These are phyloP conservation scores for Phytophthora gonapodyides DNA, from an alignment of 352 stramenopile genomes.

Conservation along the genomic window DNA sequence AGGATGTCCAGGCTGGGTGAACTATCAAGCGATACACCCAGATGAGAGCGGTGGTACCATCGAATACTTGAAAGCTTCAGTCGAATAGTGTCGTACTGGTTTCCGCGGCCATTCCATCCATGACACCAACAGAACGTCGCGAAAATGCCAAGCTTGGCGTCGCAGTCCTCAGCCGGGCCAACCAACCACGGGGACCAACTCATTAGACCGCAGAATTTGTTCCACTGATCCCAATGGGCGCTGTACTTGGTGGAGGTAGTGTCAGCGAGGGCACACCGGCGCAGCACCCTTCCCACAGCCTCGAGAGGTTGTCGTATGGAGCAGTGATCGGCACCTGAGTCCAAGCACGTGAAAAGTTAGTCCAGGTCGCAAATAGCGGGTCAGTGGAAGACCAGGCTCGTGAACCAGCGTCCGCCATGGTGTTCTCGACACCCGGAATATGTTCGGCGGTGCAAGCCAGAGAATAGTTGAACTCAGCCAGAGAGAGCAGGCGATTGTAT, in stretches of 20 bases:
- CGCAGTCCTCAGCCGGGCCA: no score
- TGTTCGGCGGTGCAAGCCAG: slow-evolving; percentile 13
- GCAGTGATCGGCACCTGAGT: slow-evolving; percentile 1
- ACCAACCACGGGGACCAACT: not conserved
- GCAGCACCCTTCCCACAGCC: slow-evolving; percentile 10
- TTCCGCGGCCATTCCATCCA: not conserved
- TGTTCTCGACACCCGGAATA: slow-evolving; percentile 12
- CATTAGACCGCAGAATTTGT: not conserved
- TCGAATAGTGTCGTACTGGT: slow-evolving; percentile 9
- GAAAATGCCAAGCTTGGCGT: not conserved
- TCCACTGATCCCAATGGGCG: slow-evolving; percentile 13
- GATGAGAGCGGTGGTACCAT: not conserved
- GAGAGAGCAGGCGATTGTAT: not conserved
- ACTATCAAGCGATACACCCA: not conserved
- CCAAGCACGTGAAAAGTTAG: slow-evolving; percentile 16
- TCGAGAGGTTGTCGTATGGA: slow-evolving; percentile 22
- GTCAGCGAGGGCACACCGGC: slow-evolving; percentile 1
- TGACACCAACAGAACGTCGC: slow-evolving; percentile 3
- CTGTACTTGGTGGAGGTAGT: slow-evolving; percentile 16
- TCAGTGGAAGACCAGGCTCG: slow-evolving; percentile 14
- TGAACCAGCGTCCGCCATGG: slow-evolving; percentile 13
- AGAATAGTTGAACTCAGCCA: not conserved
- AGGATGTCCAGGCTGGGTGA: slow-evolving; percentile 1
- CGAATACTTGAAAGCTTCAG: slow-evolving; percentile 1
- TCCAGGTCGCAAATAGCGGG: slow-evolving; percentile 9